Evolutionary conservation across 1,284 basidiomycete species (phyloP), one percentile per base, ranked within the genome.

Genomic region (Leccinum pachyderme): DNA sequence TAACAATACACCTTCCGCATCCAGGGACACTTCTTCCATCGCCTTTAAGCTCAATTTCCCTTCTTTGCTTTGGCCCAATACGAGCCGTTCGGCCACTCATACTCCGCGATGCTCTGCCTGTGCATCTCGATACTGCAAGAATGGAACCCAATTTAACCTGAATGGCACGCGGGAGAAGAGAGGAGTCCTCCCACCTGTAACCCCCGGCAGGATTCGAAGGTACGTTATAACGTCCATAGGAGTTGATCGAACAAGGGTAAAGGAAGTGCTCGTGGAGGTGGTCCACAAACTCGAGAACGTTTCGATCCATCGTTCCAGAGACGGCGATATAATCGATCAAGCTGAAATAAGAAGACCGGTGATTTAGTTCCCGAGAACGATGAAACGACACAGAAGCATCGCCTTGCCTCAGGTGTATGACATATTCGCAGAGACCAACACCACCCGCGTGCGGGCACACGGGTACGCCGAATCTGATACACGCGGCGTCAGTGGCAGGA

Each of bases 371-470:
- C 49, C 28, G 25, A 45, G 43, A 28, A 46, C 44, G 5, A 47
- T 24, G 47, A 44, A 44, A 27, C 2, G 27, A n/a, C 11, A 37
- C 8, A 57, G 56, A 69, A 64, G 24, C 55, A 5, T 9, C 27
- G 29, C 39, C 52, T 33, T 61, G 82, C 85, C 86, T 88, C 52
- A 90, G 70, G 70, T 94, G 91, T 62, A 94, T 91, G 28, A 93
- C 91, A 71, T 95, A 94, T 77, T 96, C 95, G 71, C 94, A 97
- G 7, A 97, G 79, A 5, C 95, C 95, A 39, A 98, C 95, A 62
- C 95, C 95, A 43, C 95, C 95, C 0, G 95, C 95, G 69, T 98
- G 95, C 12, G 95, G 95, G 70, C 93, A 96, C 7, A 98, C 93
- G 1, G 89, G 85, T 11, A 95, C 80, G 49, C 89, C 90, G 64